These are phyloP conservation scores for Podaxis pistillaris DNA, from an alignment of 768 basidiomycete genomes.

Conservation along the genomic window DNA sequence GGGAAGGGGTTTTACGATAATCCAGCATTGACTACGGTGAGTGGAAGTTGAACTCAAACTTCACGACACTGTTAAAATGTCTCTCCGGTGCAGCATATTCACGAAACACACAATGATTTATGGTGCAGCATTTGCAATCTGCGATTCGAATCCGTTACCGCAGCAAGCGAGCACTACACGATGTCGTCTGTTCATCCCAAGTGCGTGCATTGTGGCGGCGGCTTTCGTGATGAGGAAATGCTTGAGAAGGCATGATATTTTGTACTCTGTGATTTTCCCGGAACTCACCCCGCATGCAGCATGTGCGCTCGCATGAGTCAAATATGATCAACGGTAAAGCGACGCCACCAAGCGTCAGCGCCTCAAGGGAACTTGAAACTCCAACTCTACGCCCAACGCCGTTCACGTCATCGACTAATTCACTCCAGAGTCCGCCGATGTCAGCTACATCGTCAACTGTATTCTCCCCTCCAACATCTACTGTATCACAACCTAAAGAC, in stretches of 20 bases:
- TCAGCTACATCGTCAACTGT: background rate
- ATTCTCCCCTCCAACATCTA: constrained; percentile 12
- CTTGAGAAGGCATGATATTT: constrained; percentile 32
- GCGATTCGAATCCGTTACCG: constrained; percentile 36
- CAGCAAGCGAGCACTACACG: constrained; percentile 38
- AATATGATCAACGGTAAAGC: background rate
- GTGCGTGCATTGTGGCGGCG: constrained; percentile 39
- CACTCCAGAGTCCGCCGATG: background rate
- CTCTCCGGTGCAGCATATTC: constrained; percentile 33
- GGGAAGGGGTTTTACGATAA: constrained; percentile 40
- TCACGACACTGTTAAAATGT: background rate
- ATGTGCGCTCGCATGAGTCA: constrained; percentile 12
- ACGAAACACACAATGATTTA: constrained; percentile 33
- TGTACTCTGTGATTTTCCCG: background rate
- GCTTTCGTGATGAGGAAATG: constrained; percentile 37
- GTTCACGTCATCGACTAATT: background rate
- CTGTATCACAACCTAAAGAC: constrained; percentile 7
- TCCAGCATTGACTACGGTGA: constrained; percentile 32
- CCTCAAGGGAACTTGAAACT: background rate
- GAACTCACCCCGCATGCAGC: constrained; percentile 16
- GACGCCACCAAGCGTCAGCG: background rate
- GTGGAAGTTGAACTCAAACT: constrained; percentile 10
- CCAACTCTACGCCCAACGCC: constrained; percentile 6
- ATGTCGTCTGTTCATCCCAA: constrained; percentile 44
- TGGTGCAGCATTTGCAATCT: constrained; percentile 36